Evolutionary conservation across 129 eudicot species (phyloP).

Genomic region (Flaveria trinervia): DNA sequence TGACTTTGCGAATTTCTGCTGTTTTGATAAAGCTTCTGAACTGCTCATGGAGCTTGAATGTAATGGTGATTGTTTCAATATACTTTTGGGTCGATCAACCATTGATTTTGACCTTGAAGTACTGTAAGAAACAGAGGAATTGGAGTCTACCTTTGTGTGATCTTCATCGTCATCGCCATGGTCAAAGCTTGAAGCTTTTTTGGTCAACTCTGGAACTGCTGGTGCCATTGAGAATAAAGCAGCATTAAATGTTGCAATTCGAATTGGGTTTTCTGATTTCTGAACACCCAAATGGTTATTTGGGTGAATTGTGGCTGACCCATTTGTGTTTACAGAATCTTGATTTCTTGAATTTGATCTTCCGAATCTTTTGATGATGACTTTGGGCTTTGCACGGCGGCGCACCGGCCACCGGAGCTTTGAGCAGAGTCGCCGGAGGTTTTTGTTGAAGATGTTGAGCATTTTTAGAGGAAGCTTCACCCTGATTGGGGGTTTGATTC

Average conservation of each 20-base stretch:
- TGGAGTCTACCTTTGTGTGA: constrained; percentile 1
- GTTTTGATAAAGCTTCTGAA: constrained; percentile 41
- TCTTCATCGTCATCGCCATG: constrained; percentile 36
- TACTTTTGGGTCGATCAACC: constrained; percentile 75
- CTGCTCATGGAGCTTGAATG: constrained; percentile 51
- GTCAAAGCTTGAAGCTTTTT: constrained; percentile 31
- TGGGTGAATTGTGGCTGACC: constrained; percentile 67
- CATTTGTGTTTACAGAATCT: constrained; percentile 39
- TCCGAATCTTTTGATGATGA: constrained; percentile 60
- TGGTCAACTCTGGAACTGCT: constrained; percentile 45
- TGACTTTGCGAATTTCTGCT: constrained; percentile 69
- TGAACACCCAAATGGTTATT: constrained; percentile 39
- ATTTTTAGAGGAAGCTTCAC: constrained; percentile 33
- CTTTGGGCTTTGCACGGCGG: constrained; percentile 57
- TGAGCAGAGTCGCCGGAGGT: constrained; percentile 59
- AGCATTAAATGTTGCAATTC: constrained; percentile 89
- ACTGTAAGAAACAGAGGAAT: background rate
- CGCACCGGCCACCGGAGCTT: constrained; percentile 56
- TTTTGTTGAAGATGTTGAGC: constrained; percentile 59
- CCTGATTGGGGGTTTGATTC: constrained; percentile 20
- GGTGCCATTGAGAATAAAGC: constrained; percentile 99
- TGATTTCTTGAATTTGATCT: constrained; percentile 53
- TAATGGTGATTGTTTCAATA: constrained; percentile 81
- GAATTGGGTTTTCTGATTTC: constrained; percentile 41
- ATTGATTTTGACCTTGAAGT: constrained; percentile 50